Conservation (phyloP, 75 land plant species). For the Pinus tabuliformis region DNA sequence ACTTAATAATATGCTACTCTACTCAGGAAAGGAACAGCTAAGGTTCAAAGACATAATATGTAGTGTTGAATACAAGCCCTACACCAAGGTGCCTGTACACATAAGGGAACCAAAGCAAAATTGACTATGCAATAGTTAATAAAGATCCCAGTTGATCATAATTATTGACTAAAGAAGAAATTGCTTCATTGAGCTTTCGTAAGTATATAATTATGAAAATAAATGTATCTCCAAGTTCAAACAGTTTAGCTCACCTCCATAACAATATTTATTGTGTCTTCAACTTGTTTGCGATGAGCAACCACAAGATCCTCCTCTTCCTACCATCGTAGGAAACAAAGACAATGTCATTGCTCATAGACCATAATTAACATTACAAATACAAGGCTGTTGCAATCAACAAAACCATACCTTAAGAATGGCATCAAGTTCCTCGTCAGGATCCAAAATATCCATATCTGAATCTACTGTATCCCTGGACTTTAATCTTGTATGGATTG, state of each 20-base stretch:
- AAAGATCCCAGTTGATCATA: not conserved
- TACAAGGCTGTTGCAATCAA: not conserved
- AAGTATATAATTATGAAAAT: not conserved
- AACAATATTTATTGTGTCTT: slow-evolving; percentile 88
- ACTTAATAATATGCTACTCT: not conserved
- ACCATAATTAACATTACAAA: not conserved
- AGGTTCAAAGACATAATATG: not conserved
- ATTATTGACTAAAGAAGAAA: not conserved
- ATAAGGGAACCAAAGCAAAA: not conserved
- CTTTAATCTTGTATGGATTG: slow-evolving; percentile 1
- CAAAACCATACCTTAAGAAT: slow-evolving; percentile 6
- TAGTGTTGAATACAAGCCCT: not conserved
- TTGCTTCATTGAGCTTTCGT: not conserved
- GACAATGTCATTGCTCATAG: not conserved
- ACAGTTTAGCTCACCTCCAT: slow-evolving; percentile 60
- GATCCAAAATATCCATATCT: slow-evolving; percentile 8
- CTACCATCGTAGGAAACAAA: slow-evolving; percentile 23
- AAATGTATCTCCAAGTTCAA: not conserved
- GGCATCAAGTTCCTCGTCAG: slow-evolving; percentile 8
- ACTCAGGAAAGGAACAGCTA: too few relatives aligned
- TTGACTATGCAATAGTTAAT: not conserved
- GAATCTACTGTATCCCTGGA: slow-evolving; percentile 5
- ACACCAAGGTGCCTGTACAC: not conserved
- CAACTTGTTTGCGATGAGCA: slow-evolving; percentile 89
- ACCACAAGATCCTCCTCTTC: slow-evolving; percentile 94